phyloP scores from a whole-genome alignment of 441 rosid genomes.

The Dalechampia spathulata region DNA sequence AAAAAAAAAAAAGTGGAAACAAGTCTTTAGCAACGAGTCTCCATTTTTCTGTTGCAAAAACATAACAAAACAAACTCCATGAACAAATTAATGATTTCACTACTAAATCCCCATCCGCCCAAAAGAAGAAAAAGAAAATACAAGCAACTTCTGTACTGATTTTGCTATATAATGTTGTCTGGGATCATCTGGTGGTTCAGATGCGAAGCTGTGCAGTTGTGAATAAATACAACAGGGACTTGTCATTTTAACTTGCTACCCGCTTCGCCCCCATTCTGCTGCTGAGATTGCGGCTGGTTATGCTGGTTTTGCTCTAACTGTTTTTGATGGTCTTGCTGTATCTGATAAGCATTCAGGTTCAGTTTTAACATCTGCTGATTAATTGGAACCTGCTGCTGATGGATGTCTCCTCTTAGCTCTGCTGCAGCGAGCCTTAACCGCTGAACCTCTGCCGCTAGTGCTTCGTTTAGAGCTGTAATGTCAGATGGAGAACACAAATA shows the following conservation, averaged over 20 bases:
- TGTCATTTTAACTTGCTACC: neutral
- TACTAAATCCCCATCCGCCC: neutral
- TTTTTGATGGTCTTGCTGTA: conserved; percentile 14
- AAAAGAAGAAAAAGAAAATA: neutral
- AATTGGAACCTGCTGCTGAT: conserved; percentile 34
- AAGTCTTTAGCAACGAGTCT: neutral
- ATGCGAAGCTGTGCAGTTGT: neutral
- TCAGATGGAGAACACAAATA: neutral
- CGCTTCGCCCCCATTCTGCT: conserved; percentile 30
- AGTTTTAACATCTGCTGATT: conserved; percentile 60
- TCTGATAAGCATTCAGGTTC: conserved; percentile 22
- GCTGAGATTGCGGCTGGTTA: conserved; percentile 25
- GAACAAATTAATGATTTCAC: neutral
- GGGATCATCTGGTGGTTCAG: neutral
- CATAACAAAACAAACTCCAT: neutral
- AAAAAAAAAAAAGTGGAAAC: neutral
- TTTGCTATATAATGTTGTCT: neutral
- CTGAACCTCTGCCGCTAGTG: conserved; percentile 72
- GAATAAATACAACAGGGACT: neutral
- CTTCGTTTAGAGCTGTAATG: conserved; percentile 71
- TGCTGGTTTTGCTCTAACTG: conserved; percentile 10
- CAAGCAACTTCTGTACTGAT: neutral
- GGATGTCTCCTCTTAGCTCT: conserved; percentile 39
- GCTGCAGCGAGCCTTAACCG: conserved; percentile 58
- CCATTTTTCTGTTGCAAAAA: neutral